Base-by-base conservation (phyloP, 2,329 filamentous ascomycete genomes). In the Epichloe elymi region DNA sequence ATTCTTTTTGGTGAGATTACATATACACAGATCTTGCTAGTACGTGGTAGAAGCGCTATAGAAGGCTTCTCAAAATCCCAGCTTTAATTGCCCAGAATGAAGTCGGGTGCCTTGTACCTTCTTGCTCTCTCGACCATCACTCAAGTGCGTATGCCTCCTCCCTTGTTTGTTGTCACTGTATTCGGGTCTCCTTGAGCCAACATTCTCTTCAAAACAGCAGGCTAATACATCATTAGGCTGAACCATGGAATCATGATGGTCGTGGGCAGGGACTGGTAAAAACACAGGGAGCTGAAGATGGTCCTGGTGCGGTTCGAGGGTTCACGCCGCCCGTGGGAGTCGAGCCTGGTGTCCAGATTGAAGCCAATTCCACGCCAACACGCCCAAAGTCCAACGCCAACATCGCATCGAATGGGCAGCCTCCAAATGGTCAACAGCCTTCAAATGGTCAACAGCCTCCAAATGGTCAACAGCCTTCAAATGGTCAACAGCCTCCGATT, bases 81-180 rank as follows among this genome's bases (percentile, higher is more conserved):
- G 5, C 40, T 40, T 30, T 23, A 11, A 15, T 26, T 46, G 48
- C 35, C 48, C 35, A 56, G 30, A 36, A 61, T 60, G 59, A 59
- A 51, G 49, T 51, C 48, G 40, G 35, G 53, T 35, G 53, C 55
- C 40, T 46, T 59, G 46, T 51, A 56, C 40, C 40, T 55, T 41
- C 51, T 60, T 35, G 36, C 57, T 44, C 53, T 56, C 23, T 53
- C 55, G 47, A 52, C 54, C 50, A 47, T 53, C 23, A 47, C 47
- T 47, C 51, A 56, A 53, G 59, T 60, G 56, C 53, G 54, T 20
- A 43, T 23, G 12, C 17, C 10, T 11, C 17, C 38, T 17, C 4
- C 19, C 7, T 14, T 42, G 40, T 30, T 30, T 30, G 26, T 30
- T 30, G 30, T 10, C 30, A 30, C 30, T 30, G 39, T 5, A 42